Conservation (phyloP, 2,329 filamentous ascomycete species). For the Dactylonectria macrodidyma region DNA sequence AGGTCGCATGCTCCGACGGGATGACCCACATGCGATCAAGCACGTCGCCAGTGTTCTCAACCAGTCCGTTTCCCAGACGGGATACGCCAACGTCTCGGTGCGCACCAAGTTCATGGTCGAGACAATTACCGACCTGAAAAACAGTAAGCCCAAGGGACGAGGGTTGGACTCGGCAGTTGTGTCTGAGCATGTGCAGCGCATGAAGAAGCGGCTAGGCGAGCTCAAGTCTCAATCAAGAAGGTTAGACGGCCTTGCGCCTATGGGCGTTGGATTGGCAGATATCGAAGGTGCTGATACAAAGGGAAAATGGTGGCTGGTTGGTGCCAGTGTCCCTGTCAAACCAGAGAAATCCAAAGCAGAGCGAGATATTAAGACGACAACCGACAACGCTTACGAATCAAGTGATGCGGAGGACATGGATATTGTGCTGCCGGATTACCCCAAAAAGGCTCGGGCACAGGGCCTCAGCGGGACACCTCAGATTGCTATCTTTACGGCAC, state of each 20-base stretch:
- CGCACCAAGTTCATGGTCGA: slow-evolving; percentile 98
- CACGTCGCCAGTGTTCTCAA: slow-evolving; percentile 88
- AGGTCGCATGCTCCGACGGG: slow-evolving; percentile 86
- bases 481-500: slow-evolving; percentile 91
- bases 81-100: slow-evolving; percentile 81
- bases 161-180: slow-evolving; percentile 79
- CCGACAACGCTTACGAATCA: slow-evolving; percentile 38
- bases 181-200: slow-evolving; percentile 86
- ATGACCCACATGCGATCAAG: slow-evolving; percentile 90
- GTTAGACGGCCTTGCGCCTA: slow-evolving; percentile 83
- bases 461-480: slow-evolving; percentile 91
- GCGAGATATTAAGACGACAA: slow-evolving; percentile 48
- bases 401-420: slow-evolving; percentile 65
- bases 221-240: slow-evolving; percentile 71
- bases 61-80: slow-evolving; percentile 76
- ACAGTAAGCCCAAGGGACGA: slow-evolving; percentile 88
- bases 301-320: slow-evolving; percentile 99
- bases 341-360: slow-evolving; percentile 39
- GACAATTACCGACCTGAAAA: slow-evolving; percentile 93
- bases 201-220: slow-evolving; percentile 89
- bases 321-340: slow-evolving; percentile 84
- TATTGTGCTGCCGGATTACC: slow-evolving; percentile 75
- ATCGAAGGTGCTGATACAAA: slow-evolving; percentile 87
- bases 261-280: slow-evolving; percentile 86
- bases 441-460: slow-evolving; percentile 81